Evolutionary conservation across 2,329 filamentous ascomycete species (phyloP).

Genomic region (Aspergillus persii): DNA sequence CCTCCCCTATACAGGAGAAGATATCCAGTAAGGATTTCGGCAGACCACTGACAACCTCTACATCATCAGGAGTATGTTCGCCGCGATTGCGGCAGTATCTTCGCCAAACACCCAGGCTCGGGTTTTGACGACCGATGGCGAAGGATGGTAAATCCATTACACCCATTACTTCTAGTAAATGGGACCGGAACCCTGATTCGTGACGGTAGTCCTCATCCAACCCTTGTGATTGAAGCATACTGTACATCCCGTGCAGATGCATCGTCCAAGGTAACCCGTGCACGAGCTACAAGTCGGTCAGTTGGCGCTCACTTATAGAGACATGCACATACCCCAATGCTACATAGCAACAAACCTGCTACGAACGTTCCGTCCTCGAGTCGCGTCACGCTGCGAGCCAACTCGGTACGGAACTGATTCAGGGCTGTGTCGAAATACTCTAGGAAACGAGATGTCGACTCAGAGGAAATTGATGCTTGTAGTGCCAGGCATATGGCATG

Average conservation of each 20-base stretch:
- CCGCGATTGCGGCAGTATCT: constrained; percentile 20
- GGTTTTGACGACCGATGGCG: constrained; percentile 23
- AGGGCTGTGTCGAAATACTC: constrained; percentile 29
- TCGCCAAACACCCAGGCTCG: constrained; percentile 28
- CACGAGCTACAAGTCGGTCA: constrained; percentile 18
- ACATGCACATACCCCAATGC: constrained; percentile 26
- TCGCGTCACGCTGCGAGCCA: constrained; percentile 18
- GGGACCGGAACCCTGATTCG: constrained; percentile 17
- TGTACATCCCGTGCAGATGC: constrained; percentile 33
- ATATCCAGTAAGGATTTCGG: constrained; percentile 29
- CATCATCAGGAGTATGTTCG: background rate
- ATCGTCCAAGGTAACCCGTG: constrained; percentile 32
- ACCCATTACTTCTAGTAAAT: constrained; percentile 32
- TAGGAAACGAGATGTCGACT: constrained; percentile 19
- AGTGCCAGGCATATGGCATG: constrained; percentile 30
- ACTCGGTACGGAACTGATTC: constrained; percentile 26
- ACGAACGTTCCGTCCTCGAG: constrained; percentile 29
- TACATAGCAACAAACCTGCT: constrained; percentile 31
- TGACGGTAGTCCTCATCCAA: constrained; percentile 1
- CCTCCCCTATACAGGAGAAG: constrained; percentile 22
- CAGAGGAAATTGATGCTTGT: constrained; percentile 22
- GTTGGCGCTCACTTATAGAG: background rate
- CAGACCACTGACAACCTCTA: constrained; percentile 30
- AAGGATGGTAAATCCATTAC: constrained; percentile 31
- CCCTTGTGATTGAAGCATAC: constrained; percentile 24